These are phyloP conservation scores for Mucuna pruriens DNA, from an alignment of 306 rosid species.

Conservation along the genomic window DNA sequence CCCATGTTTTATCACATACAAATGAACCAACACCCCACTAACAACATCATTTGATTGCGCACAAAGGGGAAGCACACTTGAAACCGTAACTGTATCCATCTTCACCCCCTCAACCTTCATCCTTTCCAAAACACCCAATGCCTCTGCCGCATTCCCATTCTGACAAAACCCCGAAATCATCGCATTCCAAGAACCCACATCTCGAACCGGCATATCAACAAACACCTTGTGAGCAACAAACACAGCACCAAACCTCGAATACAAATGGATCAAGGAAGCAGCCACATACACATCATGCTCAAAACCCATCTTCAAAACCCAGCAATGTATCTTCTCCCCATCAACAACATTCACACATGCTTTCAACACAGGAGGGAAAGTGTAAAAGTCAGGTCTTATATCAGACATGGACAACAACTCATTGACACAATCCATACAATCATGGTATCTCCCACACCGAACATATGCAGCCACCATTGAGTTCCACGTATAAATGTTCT, in stretches of 20 bases:
- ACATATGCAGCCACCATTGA: slow-evolving; percentile 50
- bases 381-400: slow-evolving; percentile 51
- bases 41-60: slow-evolving; percentile 41
- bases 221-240: slow-evolving; percentile 43
- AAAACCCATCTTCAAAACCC: slow-evolving; percentile 50
- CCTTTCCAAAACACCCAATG: slow-evolving; percentile 39
- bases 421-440: slow-evolving; percentile 37
- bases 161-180: slow-evolving; percentile 58
- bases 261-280: slow-evolving; percentile 49
- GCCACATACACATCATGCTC: slow-evolving; percentile 55
- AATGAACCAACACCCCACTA: slow-evolving; percentile 52
- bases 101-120: slow-evolving; percentile 43
- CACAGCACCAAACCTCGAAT: slow-evolving; percentile 43
- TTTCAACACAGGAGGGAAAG: slow-evolving; percentile 49
- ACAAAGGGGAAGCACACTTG: slow-evolving; percentile 54
- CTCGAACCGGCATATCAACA: slow-evolving; percentile 47
- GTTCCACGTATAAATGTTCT: slow-evolving; percentile 55
- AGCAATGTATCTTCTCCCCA: slow-evolving; percentile 51
- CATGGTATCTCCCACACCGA: slow-evolving; percentile 26
- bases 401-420: slow-evolving; percentile 30
- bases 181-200: slow-evolving; percentile 59
- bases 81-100: slow-evolving; percentile 49
- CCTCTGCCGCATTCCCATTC: slow-evolving; percentile 46
- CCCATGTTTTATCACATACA: slow-evolving; percentile 56
- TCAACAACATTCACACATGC: slow-evolving; percentile 39